Evolutionary conservation across 2,329 filamentous ascomycete species (phyloP).

Genomic region (Mycogone perniciosa): DNA sequence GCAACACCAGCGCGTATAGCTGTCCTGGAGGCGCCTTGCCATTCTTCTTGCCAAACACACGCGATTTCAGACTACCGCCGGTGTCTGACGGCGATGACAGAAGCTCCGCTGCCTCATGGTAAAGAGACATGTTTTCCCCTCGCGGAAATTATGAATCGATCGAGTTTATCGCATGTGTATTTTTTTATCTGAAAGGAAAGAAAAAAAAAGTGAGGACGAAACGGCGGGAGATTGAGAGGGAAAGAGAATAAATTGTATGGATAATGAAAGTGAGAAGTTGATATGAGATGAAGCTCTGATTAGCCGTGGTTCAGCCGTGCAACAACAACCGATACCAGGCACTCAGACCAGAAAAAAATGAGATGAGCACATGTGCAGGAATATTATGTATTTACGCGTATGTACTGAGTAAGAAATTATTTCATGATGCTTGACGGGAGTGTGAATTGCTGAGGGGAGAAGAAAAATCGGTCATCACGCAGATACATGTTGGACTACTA

Average conservation of each 20-base stretch:
- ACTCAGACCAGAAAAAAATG: no score
- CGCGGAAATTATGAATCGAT: not conserved
- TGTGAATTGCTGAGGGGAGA: no score
- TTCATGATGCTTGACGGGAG: no score
- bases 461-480: no score
- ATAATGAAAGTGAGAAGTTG: not conserved
- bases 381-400: no score
- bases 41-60: constrained; percentile 68
- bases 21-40: constrained; percentile 74
- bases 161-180: not conserved
- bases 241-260: not conserved
- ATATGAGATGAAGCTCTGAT: not conserved
- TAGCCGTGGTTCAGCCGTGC: no score
- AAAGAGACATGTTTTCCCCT: constrained; percentile 68
- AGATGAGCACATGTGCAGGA: no score
- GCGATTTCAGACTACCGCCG: constrained; percentile 80
- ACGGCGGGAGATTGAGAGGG: not conserved
- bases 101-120: constrained; percentile 80
- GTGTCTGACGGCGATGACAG: constrained; percentile 47
- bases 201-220: not conserved
- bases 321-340: no score
- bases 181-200: not conserved
- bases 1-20: constrained; percentile 79
- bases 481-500: no score
- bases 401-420: no score